Evolutionary conservation across 2,329 filamentous ascomycete species (phyloP), one percentile per base, ranked within the genome.

Genomic region (Aspergillus melleus): DNA sequence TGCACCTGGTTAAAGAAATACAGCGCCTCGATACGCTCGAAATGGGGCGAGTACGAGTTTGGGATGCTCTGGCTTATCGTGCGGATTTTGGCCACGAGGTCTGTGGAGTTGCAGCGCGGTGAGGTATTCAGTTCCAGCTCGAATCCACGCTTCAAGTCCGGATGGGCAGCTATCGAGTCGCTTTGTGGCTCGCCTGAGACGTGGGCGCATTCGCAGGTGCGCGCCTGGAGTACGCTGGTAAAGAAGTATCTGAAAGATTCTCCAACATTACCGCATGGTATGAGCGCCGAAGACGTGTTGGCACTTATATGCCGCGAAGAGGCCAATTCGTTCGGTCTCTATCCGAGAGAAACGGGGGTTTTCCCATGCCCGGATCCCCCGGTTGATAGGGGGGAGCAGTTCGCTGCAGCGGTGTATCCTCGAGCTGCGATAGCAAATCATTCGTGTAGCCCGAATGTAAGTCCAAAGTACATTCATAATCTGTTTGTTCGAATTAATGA

Each of bases 31-130:
- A 66, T 73, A 4, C 67, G 69, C 14, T 44, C 64, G 2, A 74
- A 72, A 67, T 59, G 70, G 58, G 65, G 70, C 24, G 71, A 73
- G 59, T 74, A 73, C 55, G 64, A 69, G 26, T 74, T 72, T 32
- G 71, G 72, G 16, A 73, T 74, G 72, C 39, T 74, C 47, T 74
- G 72, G 72, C 30, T 74, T 57, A 72, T 74, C 61, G 66, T 74
- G 8, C 70, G 72, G 5, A 51, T 72, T 6, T 64, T 74, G 14
- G 69, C 71, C 8, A 66, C 62, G 14, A 63, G 69, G 30, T 59
- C 69, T 30, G 12, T 57, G 10, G 61, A 69, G 44, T 1, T 5
- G 14, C n/a, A n/a, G 14, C 16, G 30, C 9, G 29, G 24, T 14
- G 29, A 11, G 6, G 11, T 10, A 20, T 9, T 11, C 5, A 16